Evolutionary conservation across 2,329 filamentous ascomycete genomes (phyloP).

Genomic region (Cercospora nicotianae): DNA sequence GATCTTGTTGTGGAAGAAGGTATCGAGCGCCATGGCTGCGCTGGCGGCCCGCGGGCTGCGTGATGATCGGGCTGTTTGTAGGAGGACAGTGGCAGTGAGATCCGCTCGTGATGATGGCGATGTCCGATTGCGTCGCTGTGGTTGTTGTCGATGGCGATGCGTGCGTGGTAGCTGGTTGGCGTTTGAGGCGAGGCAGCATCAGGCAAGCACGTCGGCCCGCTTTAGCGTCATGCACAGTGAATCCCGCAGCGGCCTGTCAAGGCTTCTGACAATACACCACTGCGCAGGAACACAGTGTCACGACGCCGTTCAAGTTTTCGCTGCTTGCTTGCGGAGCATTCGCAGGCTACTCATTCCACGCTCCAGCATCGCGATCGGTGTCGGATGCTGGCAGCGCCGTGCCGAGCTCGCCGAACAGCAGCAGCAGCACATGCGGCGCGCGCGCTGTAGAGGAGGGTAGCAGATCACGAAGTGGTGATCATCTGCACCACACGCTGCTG

Average conservation of each 20-base stretch:
- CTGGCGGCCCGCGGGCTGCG: conserved; percentile 9
- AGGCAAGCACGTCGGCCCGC: conserved; percentile 6
- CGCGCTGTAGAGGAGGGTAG: background rate
- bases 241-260: background rate
- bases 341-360: background rate
- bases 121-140: background rate
- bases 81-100: conserved; percentile 6
- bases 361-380: background rate
- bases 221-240: background rate
- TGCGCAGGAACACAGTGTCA: conserved; percentile 2
- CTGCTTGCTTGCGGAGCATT: background rate
- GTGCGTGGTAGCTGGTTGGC: conserved; percentile 3
- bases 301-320: background rate
- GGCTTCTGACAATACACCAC: background rate
- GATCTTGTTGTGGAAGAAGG: conserved; percentile 99
- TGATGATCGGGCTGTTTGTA: background rate
- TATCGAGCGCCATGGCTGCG: conserved; percentile 91
- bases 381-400: background rate
- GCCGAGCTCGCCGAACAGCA: background rate
- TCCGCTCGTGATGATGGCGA: background rate
- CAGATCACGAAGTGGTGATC: background rate
- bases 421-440: background rate
- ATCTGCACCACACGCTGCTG: background rate
- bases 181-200: background rate
- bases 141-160: conserved; percentile 9